Evolutionary conservation across 345 rosid species (phyloP), one percentile per base, ranked within the genome.

Genomic region (Aethionema arabicum): DNA sequence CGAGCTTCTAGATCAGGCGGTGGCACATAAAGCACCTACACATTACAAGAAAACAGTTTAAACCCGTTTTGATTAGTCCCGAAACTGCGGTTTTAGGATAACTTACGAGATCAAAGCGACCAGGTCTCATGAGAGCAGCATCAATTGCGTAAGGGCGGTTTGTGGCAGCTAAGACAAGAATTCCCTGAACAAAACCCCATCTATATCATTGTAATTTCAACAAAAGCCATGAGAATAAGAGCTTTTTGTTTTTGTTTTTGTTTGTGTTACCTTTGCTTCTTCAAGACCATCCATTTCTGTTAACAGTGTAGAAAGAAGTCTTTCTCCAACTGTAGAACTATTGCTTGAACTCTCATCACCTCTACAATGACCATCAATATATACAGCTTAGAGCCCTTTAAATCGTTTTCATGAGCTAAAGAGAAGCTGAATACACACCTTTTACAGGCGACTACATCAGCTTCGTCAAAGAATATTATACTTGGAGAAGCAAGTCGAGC

Each of bases 231-330:
- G 3, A 5, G 33, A 38, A 6, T 0, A 4, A 15, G 60, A 16
- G 12, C 9, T 61, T 33, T 33, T 51, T 47, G 2, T 8, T 14
- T 33, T 49, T 27, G 51, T 49, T 45, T 40, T 0, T 32, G 43
- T 48, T 30, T 29, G 52, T 80, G 72, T 65, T 65, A 87, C 95
- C 68, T 85, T 87, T 61, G 96, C 84, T 72, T 87, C 80, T 75
- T 93, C 95, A 53, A 93, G 70, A 67, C 99, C 99, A 67, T 93
- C 99, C 97, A 90, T 90, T 83, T 93, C 99, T 12, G 96, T 93
- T 57, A 93, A 80, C 60, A 93, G 72, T 40, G 96, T 90, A 46
- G 96, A 89, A 6, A 93, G 57, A 76, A 93, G 97, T 73, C 97
- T 90, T 83, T 87, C 99, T 60, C 96, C 99, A 47, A 92, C 87